A percentile compares a stretch with the other conserved stretches of the same genome.
Evolutionary conservation across 768 basidiomycete species (phyloP).

Genomic region (Auriscalpium microsporum): DNA sequence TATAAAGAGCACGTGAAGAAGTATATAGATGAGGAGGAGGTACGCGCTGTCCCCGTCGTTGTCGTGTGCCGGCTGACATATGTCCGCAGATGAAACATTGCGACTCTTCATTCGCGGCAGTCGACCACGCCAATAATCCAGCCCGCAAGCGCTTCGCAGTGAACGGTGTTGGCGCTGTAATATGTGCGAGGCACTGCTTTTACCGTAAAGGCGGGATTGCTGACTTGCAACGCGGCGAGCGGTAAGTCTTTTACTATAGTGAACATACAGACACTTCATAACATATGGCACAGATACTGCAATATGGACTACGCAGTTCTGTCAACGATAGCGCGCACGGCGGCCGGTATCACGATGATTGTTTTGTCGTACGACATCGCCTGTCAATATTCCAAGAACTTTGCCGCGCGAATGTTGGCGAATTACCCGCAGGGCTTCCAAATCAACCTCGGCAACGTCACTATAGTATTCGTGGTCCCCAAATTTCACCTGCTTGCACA

Average conservation of each 20-base stretch:
- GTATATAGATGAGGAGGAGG: background rate
- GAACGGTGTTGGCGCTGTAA: background rate
- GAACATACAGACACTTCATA: too few species aligned
- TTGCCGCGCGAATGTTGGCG: slow-evolving; percentile 4
- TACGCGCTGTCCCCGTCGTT: background rate
- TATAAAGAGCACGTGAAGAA: background rate
- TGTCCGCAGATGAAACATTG: background rate
- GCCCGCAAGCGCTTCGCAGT: background rate
- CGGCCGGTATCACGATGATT: too few species aligned
- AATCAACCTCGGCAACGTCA: too few species aligned
- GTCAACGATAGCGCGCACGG: too few species aligned
- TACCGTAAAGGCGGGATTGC: background rate
- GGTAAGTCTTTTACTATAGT: too few species aligned
- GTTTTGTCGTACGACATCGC: too few species aligned
- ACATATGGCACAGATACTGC: background rate
- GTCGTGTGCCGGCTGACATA: background rate
- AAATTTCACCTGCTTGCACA: slow-evolving; percentile 21
- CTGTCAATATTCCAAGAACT: slow-evolving; percentile 20
- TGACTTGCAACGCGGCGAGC: background rate
- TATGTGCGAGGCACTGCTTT: background rate
- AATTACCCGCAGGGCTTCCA: background rate
- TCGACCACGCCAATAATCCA: background rate
- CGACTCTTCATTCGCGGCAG: background rate
- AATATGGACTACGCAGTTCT: background rate
- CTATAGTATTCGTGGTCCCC: background rate